A percentile compares a stretch with the other conserved stretches of the same genome.
Conservation (phyloP, 345 rosid species). For the Passiflora organensis region DNA sequence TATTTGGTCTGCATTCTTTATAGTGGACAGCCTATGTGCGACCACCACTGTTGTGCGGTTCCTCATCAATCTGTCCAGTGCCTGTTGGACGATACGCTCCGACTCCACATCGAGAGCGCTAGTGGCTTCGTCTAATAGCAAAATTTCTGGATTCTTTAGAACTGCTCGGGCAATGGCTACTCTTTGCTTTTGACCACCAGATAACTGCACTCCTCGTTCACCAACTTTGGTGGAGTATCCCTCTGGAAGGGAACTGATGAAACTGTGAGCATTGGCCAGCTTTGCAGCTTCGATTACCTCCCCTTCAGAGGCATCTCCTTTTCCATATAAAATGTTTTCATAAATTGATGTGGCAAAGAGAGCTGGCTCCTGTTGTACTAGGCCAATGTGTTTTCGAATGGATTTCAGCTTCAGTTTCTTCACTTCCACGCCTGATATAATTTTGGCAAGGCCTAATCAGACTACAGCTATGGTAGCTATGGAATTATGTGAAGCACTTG, state of each 20-base stretch:
- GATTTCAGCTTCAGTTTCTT: conserved; percentile 53
- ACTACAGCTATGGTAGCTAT: no score
- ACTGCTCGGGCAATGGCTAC: conserved; percentile 57
- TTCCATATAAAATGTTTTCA: conserved; percentile 77
- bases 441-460: not conserved
- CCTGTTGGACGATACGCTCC: conserved; percentile 58
- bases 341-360: conserved; percentile 74
- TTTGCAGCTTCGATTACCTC: conserved; percentile 74
- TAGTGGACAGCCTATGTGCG: conserved; percentile 56
- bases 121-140: conserved; percentile 58
- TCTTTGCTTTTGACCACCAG: conserved; percentile 58
- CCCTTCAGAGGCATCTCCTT: conserved; percentile 60
- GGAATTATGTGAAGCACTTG: no score
- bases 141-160: conserved; percentile 44
- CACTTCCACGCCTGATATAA: conserved; percentile 53
- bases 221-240: conserved; percentile 78
- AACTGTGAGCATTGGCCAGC: conserved; percentile 73
- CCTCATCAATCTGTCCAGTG: conserved; percentile 64
- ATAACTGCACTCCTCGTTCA: conserved; percentile 70
- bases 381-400: conserved; percentile 60
- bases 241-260: conserved; percentile 69
- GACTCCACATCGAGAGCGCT: conserved; percentile 63
- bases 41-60: conserved; percentile 56
- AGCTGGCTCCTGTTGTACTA: conserved; percentile 86
- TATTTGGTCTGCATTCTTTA: conserved; percentile 54